These are phyloP conservation scores for Steccherinum ochraceum DNA, from an alignment of 768 basidiomycete species.

Conservation along the genomic window DNA sequence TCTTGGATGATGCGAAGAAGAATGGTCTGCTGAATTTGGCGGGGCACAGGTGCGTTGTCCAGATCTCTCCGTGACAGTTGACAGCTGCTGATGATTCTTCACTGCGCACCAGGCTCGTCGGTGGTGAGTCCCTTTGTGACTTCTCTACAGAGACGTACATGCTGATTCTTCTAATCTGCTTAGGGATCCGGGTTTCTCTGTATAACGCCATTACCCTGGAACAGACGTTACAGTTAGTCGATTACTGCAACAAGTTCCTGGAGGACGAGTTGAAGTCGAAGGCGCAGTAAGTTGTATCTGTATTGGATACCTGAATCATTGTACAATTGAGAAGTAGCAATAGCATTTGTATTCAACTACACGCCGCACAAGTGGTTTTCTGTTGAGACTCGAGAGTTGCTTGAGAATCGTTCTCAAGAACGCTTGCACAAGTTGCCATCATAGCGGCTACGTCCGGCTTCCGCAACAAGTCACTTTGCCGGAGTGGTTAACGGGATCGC, in stretches of 20 bases:
- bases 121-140: constrained; percentile 24
- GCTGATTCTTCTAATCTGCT: constrained; percentile 6
- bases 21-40: constrained; percentile 81
- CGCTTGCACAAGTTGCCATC: too few species aligned
- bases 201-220: constrained; percentile 56
- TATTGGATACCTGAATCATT: too few species aligned
- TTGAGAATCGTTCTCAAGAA: too few species aligned
- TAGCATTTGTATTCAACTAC: too few species aligned
- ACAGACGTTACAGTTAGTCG: constrained; percentile 30
- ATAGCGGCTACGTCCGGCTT: too few species aligned
- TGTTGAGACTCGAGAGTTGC: too few species aligned
- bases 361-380: too few species aligned
- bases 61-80: background rate
- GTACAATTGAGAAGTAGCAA: too few species aligned
- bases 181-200: constrained; percentile 48
- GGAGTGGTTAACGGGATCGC: constrained; percentile 79
- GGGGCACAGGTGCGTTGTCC: constrained; percentile 74
- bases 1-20: constrained; percentile 75
- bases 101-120: constrained; percentile 28
- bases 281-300: too few species aligned
- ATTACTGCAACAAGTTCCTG: constrained; percentile 24
- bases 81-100: background rate
- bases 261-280: constrained; percentile 8
- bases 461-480: constrained; percentile 66
- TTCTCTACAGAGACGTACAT: background rate